Evolutionary conservation across 495 filamentous ascomycete species (phyloP).

Genomic region (Hypoxylon subgilvum): DNA sequence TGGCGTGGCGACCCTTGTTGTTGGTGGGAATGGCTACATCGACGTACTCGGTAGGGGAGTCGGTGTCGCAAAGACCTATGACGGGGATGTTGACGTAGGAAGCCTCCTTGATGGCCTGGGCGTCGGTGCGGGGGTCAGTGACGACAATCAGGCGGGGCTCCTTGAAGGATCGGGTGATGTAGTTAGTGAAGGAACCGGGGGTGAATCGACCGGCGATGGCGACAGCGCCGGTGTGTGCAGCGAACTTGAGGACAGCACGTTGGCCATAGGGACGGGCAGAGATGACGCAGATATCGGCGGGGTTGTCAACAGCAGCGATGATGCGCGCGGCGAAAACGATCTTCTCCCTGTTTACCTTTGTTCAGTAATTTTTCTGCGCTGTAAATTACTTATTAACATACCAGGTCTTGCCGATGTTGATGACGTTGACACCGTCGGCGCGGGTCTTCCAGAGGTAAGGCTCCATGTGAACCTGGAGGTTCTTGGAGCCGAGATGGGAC

Average conservation of each 20-base stretch:
- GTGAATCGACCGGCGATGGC: slow-evolving; percentile 99
- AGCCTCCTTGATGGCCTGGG: slow-evolving; percentile 99
- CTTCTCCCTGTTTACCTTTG: slow-evolving; percentile 79
- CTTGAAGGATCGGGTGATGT: slow-evolving; percentile 99
- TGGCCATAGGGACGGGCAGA: slow-evolving; percentile 99
- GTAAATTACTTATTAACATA: slow-evolving; percentile 53
- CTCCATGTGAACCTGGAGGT: slow-evolving; percentile 98
- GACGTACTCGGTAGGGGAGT: slow-evolving; percentile 99
- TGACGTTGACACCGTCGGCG: slow-evolving; percentile 94
- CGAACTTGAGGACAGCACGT: slow-evolving; percentile 99
- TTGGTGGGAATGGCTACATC: slow-evolving; percentile 99
- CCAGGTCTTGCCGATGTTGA: slow-evolving; percentile 99
- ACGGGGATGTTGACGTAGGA: slow-evolving; percentile 99
- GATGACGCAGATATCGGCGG: slow-evolving; percentile 97
- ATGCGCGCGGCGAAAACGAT: slow-evolving; percentile 97
- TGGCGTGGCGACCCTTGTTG: slow-evolving; percentile 99
- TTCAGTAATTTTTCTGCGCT: not conserved
- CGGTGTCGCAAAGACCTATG: slow-evolving; percentile 97
- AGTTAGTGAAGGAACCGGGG: slow-evolving; percentile 99
- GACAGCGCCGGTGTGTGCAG: slow-evolving; percentile 93
- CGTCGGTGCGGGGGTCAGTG: slow-evolving; percentile 98
- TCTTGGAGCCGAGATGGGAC: slow-evolving; percentile 97
- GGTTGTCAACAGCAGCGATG: slow-evolving; percentile 98
- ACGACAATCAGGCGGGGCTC: slow-evolving; percentile 99
- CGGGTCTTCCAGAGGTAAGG: slow-evolving; percentile 99